Evolutionary conservation across 2,329 filamentous ascomycete species (phyloP), one percentile per base, ranked within the genome.

Genomic region (Fusarium nygamai): DNA sequence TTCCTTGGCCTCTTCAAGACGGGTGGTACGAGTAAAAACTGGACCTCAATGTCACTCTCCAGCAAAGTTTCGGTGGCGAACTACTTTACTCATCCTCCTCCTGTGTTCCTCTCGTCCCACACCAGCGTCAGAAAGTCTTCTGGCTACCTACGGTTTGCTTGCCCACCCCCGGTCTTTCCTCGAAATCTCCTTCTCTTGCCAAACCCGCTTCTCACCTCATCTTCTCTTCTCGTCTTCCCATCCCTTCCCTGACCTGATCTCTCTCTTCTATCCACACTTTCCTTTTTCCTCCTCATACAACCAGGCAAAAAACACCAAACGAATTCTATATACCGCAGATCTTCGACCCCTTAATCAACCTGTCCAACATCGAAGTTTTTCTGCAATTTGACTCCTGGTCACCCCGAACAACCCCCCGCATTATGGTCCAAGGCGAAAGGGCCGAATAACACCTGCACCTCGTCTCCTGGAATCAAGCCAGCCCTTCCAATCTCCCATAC

Each of bases 371-470:
- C 38, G 24, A 68, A 41, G 29, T 47, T 41, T 41, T 48, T 48
- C 39, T 61, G 60, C 61, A 63, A 66, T 46, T 56, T 51, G 54
- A 67, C 64, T 65, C 51, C 62, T 60, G 65, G 65, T 61, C 64
- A 73, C 65, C 64, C 64, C 67, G 47, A 75, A 38, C 41, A 67
- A 68, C 67, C 70, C 79, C 80, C 80, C 80, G 79, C 80, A 78
- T 78, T 78, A 76, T 78, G 79, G 75, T 80, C 71, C 78, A 78
- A 78, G 75, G 75, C 73, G 74, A 81, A 82, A 82, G 81, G 81
- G 80, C 81, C 81, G 81, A 82, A 82, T 82, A 81, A 78, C 77
- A 76, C 75, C 80, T 81, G 80, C 79, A 79, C 57, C 75, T 68
- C 65, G 54, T 68, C 56, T 76, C 67, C 74, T 73, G 67, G 76